Base-by-base conservation (phyloP, 108 stramenopile species). In the Stephanodiscus minutulus region DNA sequence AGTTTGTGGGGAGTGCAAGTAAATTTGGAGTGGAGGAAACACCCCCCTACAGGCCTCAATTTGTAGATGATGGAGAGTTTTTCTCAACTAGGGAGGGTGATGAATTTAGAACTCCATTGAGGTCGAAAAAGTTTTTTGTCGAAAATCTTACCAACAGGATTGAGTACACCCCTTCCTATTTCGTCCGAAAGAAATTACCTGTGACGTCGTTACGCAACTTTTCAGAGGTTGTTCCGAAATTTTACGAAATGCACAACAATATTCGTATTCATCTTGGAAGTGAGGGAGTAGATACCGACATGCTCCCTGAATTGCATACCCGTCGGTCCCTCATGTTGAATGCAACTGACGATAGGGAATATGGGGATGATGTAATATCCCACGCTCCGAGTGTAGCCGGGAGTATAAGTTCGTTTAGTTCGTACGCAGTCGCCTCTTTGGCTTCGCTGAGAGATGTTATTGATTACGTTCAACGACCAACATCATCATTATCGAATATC, bases 241-340 rank as follows among this genome's bases (percentile, higher is more conserved):
- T 82, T 70, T 22, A 12, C 17, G 77, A 74, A 22, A 82, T 82
- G 67, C 82, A 82, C 22, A 52, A 61, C 43, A 68, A 79, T 63
- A 72, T 79, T 68, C 78, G 71, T 1, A 31, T 68, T 39, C 78
- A 79, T 68, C 68, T 79, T 9, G 22, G 17, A 4, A 36, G 49
- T 25, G 52, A 61, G 18, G 78, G 78, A 10, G 78, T 79, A 6
- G 47, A 72, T 62, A 43, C 20, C n/a, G 27, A 28, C 0, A 39
- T 58, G 17, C 66, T 79, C 1, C 68, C 64, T 22, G 55, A 69
- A 24, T 20, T 57, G 29, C 36, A 54, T 36, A 39, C 61, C 24
- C 53, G 57, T 58, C 57, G 57, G 12, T 33, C 57, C 33, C 57
- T 58, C 10, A 29, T 58, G 35, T 20, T 44, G 35, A 43, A 47